A percentile compares a stretch with the other conserved stretches of the same genome.
phyloP scores from a whole-genome alignment of 306 rosid species.

The Vicia sativa region DNA sequence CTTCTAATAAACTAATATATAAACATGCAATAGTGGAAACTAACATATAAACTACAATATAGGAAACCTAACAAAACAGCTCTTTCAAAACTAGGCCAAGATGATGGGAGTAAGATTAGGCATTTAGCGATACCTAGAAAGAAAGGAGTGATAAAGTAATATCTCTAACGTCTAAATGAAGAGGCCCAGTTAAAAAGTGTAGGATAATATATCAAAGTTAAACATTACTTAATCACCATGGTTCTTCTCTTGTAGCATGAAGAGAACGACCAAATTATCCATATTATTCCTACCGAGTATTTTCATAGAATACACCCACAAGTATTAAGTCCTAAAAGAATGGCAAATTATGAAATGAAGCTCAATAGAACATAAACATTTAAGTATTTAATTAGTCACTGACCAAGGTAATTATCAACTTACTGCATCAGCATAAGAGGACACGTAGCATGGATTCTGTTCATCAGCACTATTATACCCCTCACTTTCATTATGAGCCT shows the following conservation, averaged over 20 bases:
- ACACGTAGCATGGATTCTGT: slow-evolving; percentile 71
- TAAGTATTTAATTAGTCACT: slow-evolving; percentile 12
- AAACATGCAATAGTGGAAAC: slow-evolving; percentile 1
- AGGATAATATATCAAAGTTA: slow-evolving; percentile 10
- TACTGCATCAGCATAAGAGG: slow-evolving; percentile 81
- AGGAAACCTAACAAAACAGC: slow-evolving; percentile 18
- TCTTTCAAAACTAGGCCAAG: slow-evolving; percentile 10
- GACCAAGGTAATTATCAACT: slow-evolving; percentile 44
- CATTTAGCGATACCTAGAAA: neutral
- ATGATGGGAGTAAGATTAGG: slow-evolving; percentile 1
- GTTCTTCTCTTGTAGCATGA: slow-evolving; percentile 15
- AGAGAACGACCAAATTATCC: neutral
- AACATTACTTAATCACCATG: slow-evolving; percentile 1
- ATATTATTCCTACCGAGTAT: neutral
- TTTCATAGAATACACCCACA: neutral
- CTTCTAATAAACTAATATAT: slow-evolving; percentile 4
- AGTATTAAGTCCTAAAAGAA: neutral
- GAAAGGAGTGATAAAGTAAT: neutral
- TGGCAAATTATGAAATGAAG: neutral
- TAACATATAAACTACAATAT: slow-evolving; percentile 1
- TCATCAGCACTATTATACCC: slow-evolving; percentile 97
- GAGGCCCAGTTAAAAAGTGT: neutral
- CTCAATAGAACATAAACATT: slow-evolving; percentile 2
- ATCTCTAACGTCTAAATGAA: neutral
- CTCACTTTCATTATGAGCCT: slow-evolving; percentile 87